Evolutionary conservation across 805 yeast genomes (phyloP).

Genomic region (Metschnikowia similis): DNA sequence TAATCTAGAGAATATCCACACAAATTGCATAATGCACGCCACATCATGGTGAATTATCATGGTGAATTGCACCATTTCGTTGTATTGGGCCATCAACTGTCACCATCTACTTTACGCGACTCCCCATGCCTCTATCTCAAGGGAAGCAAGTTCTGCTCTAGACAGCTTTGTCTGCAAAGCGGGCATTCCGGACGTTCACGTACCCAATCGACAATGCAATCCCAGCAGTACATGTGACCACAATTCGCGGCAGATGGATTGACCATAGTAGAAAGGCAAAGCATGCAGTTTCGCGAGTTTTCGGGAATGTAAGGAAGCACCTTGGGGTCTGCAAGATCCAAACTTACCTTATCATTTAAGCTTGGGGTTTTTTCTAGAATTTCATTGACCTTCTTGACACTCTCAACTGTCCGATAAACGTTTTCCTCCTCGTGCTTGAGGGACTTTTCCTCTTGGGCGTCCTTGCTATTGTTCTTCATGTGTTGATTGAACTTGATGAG

Average conservation of each 20-base stretch:
- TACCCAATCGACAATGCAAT: constrained; percentile 85
- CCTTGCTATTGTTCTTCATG: constrained; percentile 4
- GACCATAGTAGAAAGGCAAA: constrained; percentile 75
- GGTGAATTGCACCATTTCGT: too few species aligned
- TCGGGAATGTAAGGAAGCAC: constrained; percentile 66
- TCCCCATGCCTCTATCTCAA: constrained; percentile 18
- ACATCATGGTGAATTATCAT: too few species aligned
- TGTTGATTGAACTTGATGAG: constrained; percentile 28
- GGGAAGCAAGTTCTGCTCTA: constrained; percentile 60
- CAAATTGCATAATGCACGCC: background rate
- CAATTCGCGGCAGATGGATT: constrained; percentile 85
- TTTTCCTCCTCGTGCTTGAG: background rate
- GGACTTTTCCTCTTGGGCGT: background rate
- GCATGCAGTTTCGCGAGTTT: constrained; percentile 70
- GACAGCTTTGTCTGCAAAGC: constrained; percentile 70
- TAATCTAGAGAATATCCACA: background rate
- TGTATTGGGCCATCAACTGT: too few species aligned
- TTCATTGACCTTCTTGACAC: constrained; percentile 8
- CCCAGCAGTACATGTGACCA: constrained; percentile 94
- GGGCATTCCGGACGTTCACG: constrained; percentile 89
- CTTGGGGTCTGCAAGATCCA: constrained; percentile 55
- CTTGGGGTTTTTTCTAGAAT: constrained; percentile 4
- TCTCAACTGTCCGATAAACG: constrained; percentile 8
- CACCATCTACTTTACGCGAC: background rate
- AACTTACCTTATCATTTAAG: constrained; percentile 15